phyloP scores from a whole-genome alignment of 129 eudicot species.

The Tagetes patula region DNA sequence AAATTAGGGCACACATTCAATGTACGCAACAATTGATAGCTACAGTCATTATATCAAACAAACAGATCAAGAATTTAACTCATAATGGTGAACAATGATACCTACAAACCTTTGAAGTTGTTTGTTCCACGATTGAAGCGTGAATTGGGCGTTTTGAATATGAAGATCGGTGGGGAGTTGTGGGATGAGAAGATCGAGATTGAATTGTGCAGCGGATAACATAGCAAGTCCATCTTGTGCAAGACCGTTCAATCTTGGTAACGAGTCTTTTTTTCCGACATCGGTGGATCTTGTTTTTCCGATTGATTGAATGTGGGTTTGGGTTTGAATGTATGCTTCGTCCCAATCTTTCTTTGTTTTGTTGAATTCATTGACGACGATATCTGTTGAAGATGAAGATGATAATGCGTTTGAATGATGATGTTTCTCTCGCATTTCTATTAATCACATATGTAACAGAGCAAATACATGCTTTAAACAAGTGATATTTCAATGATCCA shows the following conservation, averaged over 20 bases:
- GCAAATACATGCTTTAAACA: no score
- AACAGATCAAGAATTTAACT: background rate
- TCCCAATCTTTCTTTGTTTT: conserved; percentile 65
- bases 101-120: conserved; percentile 41
- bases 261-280: conserved; percentile 41
- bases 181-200: conserved; percentile 78
- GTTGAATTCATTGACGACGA: conserved; percentile 65
- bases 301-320: conserved; percentile 53
- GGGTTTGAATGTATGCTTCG: conserved; percentile 51
- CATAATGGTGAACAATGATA: background rate
- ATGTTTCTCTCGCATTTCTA: no score
- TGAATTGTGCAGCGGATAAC: conserved; percentile 57
- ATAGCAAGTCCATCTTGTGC: conserved; percentile 76
- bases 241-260: conserved; percentile 80
- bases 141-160: conserved; percentile 52
- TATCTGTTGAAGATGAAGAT: conserved; percentile 39
- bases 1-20: background rate
- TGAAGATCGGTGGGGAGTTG: conserved; percentile 70
- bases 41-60: background rate
- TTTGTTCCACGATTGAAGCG: conserved; percentile 63
- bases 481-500: no score
- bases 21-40: background rate
- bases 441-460: no score
- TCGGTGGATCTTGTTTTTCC: conserved; percentile 30
- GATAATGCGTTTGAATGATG: conserved; percentile 15